A percentile compares a stretch with the other conserved stretches of the same genome.
These are phyloP conservation scores for Cercospora citrullina DNA, from an alignment of 2,329 filamentous ascomycete genomes.

Conservation along the genomic window DNA sequence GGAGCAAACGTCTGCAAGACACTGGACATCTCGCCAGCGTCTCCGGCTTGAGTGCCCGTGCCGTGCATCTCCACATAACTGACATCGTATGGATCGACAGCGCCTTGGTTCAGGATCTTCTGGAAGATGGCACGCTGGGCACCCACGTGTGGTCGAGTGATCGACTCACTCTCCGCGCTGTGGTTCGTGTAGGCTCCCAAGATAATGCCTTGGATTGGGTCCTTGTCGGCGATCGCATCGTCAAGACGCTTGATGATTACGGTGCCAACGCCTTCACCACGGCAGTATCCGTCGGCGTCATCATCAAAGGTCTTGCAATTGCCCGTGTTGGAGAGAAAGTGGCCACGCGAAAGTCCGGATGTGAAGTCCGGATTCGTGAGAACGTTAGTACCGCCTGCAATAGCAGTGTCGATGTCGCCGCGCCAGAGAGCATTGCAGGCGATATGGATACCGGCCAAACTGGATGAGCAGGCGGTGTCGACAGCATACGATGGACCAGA, in stretches of 20 bases:
- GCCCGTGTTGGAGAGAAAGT: neutral
- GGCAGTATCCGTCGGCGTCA: neutral
- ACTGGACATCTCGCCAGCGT: neutral
- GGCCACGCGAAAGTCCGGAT: neutral
- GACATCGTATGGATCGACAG: constrained; percentile 10
- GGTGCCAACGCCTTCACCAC: neutral
- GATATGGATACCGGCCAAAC: neutral
- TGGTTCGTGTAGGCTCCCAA: neutral
- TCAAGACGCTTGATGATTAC: neutral
- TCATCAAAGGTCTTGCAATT: neutral
- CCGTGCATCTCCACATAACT: neutral
- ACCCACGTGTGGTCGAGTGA: constrained; percentile 19
- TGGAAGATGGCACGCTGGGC: constrained; percentile 21
- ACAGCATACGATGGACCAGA: neutral
- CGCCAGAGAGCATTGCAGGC: neutral
- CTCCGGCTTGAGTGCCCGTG: neutral
- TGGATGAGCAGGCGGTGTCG: neutral
- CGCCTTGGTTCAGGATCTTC: constrained; percentile 9
- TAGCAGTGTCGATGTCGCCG: neutral
- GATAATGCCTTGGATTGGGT: neutral
- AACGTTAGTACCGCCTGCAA: neutral
- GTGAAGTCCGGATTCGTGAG: neutral
- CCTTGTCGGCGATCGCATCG: neutral
- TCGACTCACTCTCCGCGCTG: constrained; percentile 7
- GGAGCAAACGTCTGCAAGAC: neutral